phyloP scores from a whole-genome alignment of 306 rosid genomes.

The Mimosa pudica region DNA sequence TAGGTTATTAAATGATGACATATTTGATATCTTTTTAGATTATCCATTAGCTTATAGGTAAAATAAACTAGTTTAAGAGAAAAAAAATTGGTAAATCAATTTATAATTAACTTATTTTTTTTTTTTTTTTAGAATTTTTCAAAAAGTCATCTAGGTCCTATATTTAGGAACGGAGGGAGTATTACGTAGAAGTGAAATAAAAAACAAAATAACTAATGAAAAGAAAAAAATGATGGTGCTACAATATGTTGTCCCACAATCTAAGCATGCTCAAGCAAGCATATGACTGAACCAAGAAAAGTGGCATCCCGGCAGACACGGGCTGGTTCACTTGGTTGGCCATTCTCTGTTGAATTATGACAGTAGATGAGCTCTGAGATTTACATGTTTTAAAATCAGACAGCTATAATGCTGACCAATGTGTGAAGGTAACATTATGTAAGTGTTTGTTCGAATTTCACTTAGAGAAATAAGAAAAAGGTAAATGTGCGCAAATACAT shows the following conservation, averaged over 20 bases:
- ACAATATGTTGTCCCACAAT: neutral
- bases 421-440: neutral
- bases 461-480: neutral
- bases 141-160: too few relatives aligned
- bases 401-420: neutral
- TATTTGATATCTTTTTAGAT: too few relatives aligned
- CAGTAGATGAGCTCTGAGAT: neutral
- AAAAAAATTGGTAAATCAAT: too few relatives aligned
- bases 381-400: constrained; percentile 4
- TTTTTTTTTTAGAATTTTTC: too few relatives aligned
- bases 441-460: neutral
- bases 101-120: too few relatives aligned
- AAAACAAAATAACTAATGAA: neutral
- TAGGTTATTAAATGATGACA: too few relatives aligned
- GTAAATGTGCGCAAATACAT: neutral
- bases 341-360: constrained; percentile 15
- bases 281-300: neutral
- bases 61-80: too few relatives aligned
- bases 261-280: neutral
- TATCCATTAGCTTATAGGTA: too few relatives aligned
- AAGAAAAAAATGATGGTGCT: neutral
- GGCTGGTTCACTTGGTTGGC: constrained; percentile 8
- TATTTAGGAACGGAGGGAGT: too few relatives aligned
- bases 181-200: neutral
- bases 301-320: neutral